Base-by-base conservation (phyloP, 441 rosid species). In the Populus hybrid region DNA sequence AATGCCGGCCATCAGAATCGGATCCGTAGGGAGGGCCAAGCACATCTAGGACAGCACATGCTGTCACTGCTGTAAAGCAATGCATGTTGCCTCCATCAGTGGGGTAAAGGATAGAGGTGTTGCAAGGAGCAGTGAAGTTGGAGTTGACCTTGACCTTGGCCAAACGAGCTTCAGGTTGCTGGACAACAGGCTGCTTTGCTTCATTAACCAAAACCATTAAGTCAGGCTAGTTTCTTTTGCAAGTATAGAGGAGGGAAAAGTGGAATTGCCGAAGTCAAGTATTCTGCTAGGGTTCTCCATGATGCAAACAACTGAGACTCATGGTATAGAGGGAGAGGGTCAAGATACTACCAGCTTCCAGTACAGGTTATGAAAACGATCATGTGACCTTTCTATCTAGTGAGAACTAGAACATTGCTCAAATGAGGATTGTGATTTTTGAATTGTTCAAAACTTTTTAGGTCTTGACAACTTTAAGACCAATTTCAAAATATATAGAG, bases 11-110 rank as follows among this genome's bases (percentile, higher is more conserved):
- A 0, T 94, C 95, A 0, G 82, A 80, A 66, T 89, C 92, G 0
- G 86, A 82, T 24, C 24, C 24, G 80, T 95, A 95, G 5, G 99
- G 98, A 45, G 99, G 99, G 31, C 95, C 95, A 42, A 95, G 91
- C 64, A 95, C 97, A 21, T 95, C 99, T 7, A 95, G 88, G 70
- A 95, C 94, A 0, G 99, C 98, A 28, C 99, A 92, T 2, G 97
- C 90, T 2, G 97, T 92, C 73, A 84, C 83, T 0, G 92, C 97
- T 3, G 95, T 94, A 90, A 95, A 92, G 82, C 97, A 72, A 82
- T 95, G 99, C 93, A 92, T 92, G 87, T 95, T 95, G 75, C 99
- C 99, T 56, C 97, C 99, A 67, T 95, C 93, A 18, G 89, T 87
- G 3, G 99, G 99, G 82, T 90, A 95, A 45, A 95, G 93, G 76